Evolutionary conservation across 441 rosid genomes (phyloP), one percentile per base, ranked within the genome.

Genomic region (Flueggea neowawraea): DNA sequence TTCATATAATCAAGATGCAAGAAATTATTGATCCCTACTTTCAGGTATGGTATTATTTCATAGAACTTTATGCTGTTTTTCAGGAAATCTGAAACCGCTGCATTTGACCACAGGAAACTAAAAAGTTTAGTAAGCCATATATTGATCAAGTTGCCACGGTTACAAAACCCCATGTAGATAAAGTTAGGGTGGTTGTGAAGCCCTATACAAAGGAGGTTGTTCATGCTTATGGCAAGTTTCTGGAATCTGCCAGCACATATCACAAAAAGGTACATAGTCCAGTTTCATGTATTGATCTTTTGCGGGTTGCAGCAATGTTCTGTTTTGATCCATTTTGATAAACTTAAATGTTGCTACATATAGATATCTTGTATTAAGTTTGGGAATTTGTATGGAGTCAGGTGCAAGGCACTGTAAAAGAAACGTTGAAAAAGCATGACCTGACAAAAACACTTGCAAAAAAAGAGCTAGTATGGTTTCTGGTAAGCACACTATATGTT

Each of bases 391-490:
- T 36, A 36, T 36, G 41, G 41, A 36, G 9, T 36, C 41, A 95
- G 99, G 94, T 90, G 65, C 95, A 82, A 88, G 78, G 60, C 61
- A 74, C 67, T 61, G 89, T 95, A 39, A 83, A 80, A 68, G 85
- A 81, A 74, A 83, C 55, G 6, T 75, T 95, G 74, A 78, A 88
- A 76, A 87, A 65, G 66, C 82, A 87, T 70, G 94, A 90, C 73
- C 70, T 92, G 60, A 90, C 98, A 8, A 86, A 83, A 74, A 76
- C 94, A 60, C 85, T 92, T 75, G 97, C 99, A n/a, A n/a, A 55
- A 92, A 96, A 50, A 73, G 99, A 95, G 79, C 77, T 90, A 54
- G 84, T 83, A 77, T 95, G 99, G 99, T 92, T 92, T 84, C 78
- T 61, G 75, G 99, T 95, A 84, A 69, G 85, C n/a, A 10, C 4